A percentile compares a stretch with the other conserved stretches of the same genome.
Conservation (phyloP, 805 yeast genomes). For the Torulaspora indica region DNA sequence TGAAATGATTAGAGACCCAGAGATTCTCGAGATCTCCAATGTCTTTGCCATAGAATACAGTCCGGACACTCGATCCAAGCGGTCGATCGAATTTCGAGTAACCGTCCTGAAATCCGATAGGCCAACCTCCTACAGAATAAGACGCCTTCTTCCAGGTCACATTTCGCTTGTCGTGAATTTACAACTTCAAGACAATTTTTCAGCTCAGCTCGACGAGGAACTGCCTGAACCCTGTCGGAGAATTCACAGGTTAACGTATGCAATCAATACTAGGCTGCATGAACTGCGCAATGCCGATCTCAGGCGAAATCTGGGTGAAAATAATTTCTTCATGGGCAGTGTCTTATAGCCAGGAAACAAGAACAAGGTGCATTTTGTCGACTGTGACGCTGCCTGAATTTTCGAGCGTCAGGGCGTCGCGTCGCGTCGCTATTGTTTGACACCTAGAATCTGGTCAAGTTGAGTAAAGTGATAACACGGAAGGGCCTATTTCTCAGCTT, state of each 20-base stretch:
- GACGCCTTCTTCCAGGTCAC: constrained; percentile 13
- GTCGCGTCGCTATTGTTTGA: constrained; percentile 1
- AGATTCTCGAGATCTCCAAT: constrained; percentile 22
- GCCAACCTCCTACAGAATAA: constrained; percentile 19
- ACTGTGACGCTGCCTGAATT: neutral
- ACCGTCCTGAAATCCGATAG: constrained; percentile 18
- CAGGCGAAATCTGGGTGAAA: constrained; percentile 33
- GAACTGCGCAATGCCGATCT: constrained; percentile 26
- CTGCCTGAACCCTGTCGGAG: constrained; percentile 15
- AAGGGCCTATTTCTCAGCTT: neutral
- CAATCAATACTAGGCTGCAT: constrained; percentile 11
- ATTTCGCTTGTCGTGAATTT: constrained; percentile 20
- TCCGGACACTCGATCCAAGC: constrained; percentile 7
- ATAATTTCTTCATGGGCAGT: constrained; percentile 20
- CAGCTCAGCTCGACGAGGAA: constrained; percentile 2
- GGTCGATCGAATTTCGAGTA: constrained; percentile 17
- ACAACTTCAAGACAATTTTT: constrained; percentile 16
- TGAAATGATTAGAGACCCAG: neutral
- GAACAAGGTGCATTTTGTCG: constrained; percentile 9
- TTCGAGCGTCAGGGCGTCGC: neutral
- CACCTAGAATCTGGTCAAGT: neutral
- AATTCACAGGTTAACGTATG: constrained; percentile 22
- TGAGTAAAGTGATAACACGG: neutral
- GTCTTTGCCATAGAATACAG: constrained; percentile 22
- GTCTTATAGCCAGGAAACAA: neutral